These are phyloP conservation scores for Rhizopogon roseolus DNA, from an alignment of 768 basidiomycete species.

Conservation along the genomic window DNA sequence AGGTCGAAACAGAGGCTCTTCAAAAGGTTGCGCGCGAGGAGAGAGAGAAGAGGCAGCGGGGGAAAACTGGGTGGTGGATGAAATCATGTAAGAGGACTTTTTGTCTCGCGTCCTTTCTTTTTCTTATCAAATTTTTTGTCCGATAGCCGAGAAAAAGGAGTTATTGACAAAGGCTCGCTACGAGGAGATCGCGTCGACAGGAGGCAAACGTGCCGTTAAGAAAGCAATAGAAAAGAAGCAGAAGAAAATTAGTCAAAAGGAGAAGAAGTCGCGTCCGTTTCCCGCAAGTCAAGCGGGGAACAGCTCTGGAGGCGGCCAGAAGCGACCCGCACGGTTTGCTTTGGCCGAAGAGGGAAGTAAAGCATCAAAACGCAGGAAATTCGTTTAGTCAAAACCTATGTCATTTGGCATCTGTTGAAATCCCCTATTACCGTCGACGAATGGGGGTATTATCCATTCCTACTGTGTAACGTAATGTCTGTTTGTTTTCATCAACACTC, in stretches of 20 bases:
- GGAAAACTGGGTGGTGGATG: conserved; percentile 84
- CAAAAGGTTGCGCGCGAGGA: conserved; percentile 40
- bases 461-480: not conserved
- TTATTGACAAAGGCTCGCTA: conserved; percentile 71
- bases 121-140: conserved; percentile 1
- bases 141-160: conserved; percentile 71
- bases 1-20: conserved; percentile 68
- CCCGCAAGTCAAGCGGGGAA: conserved; percentile 16
- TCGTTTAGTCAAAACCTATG: conserved; percentile 1
- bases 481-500: not conserved
- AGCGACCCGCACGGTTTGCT: conserved; percentile 9
- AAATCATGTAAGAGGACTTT: conserved; percentile 58
- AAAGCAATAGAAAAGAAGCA: conserved; percentile 88
- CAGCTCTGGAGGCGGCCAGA: conserved; percentile 9
- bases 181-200: conserved; percentile 69
- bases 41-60: conserved; percentile 56
- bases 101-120: not conserved
- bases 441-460: not conserved
- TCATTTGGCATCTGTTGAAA: not conserved
- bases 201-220: conserved; percentile 78
- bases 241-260: conserved; percentile 82
- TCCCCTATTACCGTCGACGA: not conserved
- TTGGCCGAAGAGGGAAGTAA: conserved; percentile 6
- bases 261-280: conserved; percentile 82
- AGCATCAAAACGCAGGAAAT: conserved; percentile 19